Conservation (phyloP, 495 filamentous ascomycete species). For the Elasticomyces elasticus region DNA sequence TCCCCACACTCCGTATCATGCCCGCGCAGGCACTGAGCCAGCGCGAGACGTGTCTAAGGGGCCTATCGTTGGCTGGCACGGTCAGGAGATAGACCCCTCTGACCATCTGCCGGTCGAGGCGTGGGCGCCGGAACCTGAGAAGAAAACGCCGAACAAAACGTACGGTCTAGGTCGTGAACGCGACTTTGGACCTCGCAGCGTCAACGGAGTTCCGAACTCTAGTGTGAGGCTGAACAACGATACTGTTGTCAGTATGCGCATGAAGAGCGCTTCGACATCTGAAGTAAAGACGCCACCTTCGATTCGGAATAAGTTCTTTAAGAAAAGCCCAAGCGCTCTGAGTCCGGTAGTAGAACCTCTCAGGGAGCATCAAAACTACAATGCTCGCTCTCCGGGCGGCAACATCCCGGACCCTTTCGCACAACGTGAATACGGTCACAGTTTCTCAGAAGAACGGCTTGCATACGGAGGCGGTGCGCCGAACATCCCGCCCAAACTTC, state of each 20-base stretch:
- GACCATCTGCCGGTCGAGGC: conserved; percentile 85
- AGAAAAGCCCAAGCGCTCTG: conserved; percentile 3
- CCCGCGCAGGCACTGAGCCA: background rate
- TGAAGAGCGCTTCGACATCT: conserved; percentile 1
- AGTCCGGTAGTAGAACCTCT: conserved; percentile 5
- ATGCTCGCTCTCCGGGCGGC: background rate
- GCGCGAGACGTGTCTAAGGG: background rate
- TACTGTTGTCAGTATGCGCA: conserved; percentile 17
- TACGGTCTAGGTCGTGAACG: conserved; percentile 20
- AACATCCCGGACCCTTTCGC: conserved; percentile 10
- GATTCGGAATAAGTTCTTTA: conserved; percentile 7
- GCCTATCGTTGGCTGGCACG: conserved; percentile 67
- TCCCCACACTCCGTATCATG: conserved; percentile 8
- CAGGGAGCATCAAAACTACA: conserved; percentile 10
- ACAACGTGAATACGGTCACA: conserved; percentile 5
- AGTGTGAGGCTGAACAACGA: conserved; percentile 8
- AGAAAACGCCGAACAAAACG: conserved; percentile 17
- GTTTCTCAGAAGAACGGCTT: conserved; percentile 1
- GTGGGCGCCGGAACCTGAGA: conserved; percentile 89
- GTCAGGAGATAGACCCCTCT: conserved; percentile 79
- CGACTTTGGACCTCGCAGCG: conserved; percentile 16
- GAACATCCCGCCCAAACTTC: conserved; percentile 3
- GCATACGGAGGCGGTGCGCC: conserved; percentile 3
- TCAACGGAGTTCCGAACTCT: background rate
- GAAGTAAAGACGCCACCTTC: background rate